A percentile compares a stretch with the other conserved stretches of the same genome.
These are phyloP conservation scores for Boletus sp. DNA, from an alignment of 768 basidiomycete genomes.

Conservation along the genomic window DNA sequence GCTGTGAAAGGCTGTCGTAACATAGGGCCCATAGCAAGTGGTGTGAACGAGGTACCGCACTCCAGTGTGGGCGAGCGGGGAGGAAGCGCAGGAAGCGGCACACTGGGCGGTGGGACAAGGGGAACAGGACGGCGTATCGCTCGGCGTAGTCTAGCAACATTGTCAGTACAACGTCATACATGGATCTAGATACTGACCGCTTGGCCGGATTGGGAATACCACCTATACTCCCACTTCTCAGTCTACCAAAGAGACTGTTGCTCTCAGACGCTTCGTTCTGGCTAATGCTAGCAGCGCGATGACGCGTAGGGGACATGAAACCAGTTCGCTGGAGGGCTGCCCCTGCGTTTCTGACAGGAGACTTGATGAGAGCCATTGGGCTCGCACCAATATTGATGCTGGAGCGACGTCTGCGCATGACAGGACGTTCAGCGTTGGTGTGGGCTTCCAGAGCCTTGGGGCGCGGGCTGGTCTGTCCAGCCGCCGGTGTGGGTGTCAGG, in stretches of 20 bases:
- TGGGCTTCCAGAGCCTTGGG: constrained; percentile 18
- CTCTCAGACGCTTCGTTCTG: constrained; percentile 33
- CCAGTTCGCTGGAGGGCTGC: constrained; percentile 49
- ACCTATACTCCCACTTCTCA: constrained; percentile 52
- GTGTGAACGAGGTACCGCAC: constrained; percentile 11
- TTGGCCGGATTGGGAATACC: constrained; percentile 31
- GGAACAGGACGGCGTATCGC: constrained; percentile 32
- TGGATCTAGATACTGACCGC: constrained; percentile 28
- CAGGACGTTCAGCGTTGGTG: constrained; percentile 33
- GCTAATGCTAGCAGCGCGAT: constrained; percentile 45
- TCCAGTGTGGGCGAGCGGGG: constrained; percentile 19
- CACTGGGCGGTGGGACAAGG: constrained; percentile 25
- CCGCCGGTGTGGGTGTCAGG: constrained; percentile 35
- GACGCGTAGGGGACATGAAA: constrained; percentile 35
- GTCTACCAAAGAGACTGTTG: constrained; percentile 47
- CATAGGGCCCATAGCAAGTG: constrained; percentile 16
- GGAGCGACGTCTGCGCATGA: constrained; percentile 59
- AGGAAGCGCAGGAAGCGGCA: constrained; percentile 29
- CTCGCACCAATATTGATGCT: constrained; percentile 54
- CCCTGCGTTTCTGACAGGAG: constrained; percentile 49
- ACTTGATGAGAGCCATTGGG: constrained; percentile 57
- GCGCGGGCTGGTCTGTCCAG: constrained; percentile 25
- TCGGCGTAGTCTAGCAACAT: constrained; percentile 37
- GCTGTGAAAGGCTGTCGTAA: constrained; percentile 20
- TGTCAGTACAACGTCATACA: background rate